Evolutionary conservation across 2,329 filamentous ascomycete genomes (phyloP).

Genomic region (Paraconiothyrium sp.): DNA sequence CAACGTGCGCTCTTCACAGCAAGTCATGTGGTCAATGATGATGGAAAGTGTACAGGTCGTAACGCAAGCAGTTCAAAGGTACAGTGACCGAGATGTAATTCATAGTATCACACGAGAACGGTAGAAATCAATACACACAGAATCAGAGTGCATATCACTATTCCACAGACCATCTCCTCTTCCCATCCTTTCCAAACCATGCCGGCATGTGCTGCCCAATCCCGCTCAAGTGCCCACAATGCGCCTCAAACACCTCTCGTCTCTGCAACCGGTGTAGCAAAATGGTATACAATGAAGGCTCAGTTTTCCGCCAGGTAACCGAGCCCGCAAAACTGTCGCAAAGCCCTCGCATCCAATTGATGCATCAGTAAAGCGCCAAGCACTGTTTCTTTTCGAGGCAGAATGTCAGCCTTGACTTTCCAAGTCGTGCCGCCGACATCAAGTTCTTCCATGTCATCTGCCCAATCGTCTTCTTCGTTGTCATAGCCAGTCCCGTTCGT

Average conservation of each 20-base stretch:
- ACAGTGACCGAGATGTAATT: constrained; percentile 7
- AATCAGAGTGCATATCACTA: constrained; percentile 8
- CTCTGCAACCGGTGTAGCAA: not conserved
- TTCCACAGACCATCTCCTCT: not conserved
- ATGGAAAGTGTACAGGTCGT: not conserved
- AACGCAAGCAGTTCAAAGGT: not conserved
- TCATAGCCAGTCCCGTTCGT: constrained; percentile 37
- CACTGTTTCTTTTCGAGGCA: constrained; percentile 57
- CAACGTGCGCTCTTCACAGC: too few relatives aligned
- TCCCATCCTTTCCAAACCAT: constrained; percentile 1
- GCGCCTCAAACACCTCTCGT: constrained; percentile 11
- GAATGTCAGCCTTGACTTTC: constrained; percentile 52
- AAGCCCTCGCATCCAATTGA: constrained; percentile 53
- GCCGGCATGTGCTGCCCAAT: not conserved
- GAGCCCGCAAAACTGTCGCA: constrained; percentile 54
- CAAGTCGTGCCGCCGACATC: constrained; percentile 42
- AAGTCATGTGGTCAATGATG: not conserved
- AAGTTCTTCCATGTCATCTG: constrained; percentile 46
- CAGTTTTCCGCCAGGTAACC: constrained; percentile 45
- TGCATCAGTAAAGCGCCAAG: constrained; percentile 58
- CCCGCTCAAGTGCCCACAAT: constrained; percentile 10
- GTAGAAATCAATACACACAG: constrained; percentile 9
- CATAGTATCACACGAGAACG: constrained; percentile 17
- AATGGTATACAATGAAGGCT: constrained; percentile 13
- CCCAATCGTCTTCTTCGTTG: constrained; percentile 40